Base-by-base conservation (phyloP, 768 basidiomycete genomes). In the Suillus bovinus region DNA sequence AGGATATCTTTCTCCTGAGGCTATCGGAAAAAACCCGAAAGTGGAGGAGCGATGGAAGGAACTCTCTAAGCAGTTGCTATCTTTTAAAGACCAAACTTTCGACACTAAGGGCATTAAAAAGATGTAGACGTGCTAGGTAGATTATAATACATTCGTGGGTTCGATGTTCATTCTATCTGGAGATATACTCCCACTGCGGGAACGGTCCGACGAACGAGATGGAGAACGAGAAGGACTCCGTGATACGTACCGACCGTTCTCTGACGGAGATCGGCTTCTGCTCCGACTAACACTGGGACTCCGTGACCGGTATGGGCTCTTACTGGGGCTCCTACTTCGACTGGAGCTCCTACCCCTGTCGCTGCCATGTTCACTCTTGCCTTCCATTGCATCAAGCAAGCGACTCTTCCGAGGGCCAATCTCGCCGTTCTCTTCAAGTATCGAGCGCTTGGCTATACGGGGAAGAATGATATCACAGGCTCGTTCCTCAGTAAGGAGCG, bases 381-480 rank as follows among this genome's bases (percentile, higher is more conserved):
- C 91, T 70, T 94, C 90, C 86, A 96, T 84, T 1, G 93, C 94
- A 67, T 93, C 87, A 65, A 97, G 80, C n/a, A 99, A 77, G 50
- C 90, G 85, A 74, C 93, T 94, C 73, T 91, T 86, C 17, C 96
- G 80, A 4, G 92, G 90, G 0, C 88, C 88, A 27, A 99, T 82
- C 9, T 98, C 95, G 47, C 92, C 90, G 22, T 87, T 92, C 72
- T 99, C 96, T 78, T 99, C 97, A 29, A 99, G 78, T 3, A 92
- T 87, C 58, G 87, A 84, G 24, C 97, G 85, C 78, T 91, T 94
- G 10, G 87, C 85, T 64, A 98, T 76, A 55, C 97, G 88, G 17
- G 97, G 97, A 50, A 99, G 78, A 69, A 99, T 98, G 69, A 94
- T 92, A 77, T 99, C 97, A 75, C 96, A 99, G 6, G 94, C 96